Conservation (phyloP, 495 filamentous ascomycete species). For the Cercophora samala region DNA sequence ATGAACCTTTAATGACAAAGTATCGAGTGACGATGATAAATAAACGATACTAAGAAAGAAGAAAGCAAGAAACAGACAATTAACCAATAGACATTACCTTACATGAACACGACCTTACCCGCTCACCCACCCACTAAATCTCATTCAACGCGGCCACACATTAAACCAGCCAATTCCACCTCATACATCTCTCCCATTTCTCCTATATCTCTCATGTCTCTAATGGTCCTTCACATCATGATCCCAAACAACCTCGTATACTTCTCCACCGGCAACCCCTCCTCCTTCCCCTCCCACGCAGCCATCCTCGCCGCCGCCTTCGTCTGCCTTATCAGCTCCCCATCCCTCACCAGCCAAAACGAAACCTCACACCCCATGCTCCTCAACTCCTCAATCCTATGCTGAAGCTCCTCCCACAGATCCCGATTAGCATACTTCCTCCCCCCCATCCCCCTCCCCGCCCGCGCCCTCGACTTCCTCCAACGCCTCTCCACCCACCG, state of each 20-base stretch:
- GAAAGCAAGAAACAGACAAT: no score
- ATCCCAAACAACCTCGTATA: slow-evolving; percentile 33
- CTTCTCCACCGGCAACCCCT: slow-evolving; percentile 16
- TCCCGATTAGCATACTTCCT: slow-evolving; percentile 38
- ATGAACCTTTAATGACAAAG: background rate
- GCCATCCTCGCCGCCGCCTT: slow-evolving; percentile 30
- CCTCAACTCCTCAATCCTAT: slow-evolving; percentile 28
- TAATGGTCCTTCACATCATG: slow-evolving; percentile 16
- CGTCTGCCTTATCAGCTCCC: slow-evolving; percentile 22
- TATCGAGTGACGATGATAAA: background rate
- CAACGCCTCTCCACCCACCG: slow-evolving; percentile 44
- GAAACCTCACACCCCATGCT: slow-evolving; percentile 28
- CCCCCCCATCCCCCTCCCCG: background rate
- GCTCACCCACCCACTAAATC: no score
- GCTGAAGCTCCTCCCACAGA: slow-evolving; percentile 42
- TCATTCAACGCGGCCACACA: no score
- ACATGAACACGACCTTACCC: no score
- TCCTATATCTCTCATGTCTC: background rate
- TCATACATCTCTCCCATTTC: background rate
- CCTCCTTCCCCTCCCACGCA: slow-evolving; percentile 13
- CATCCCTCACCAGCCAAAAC: slow-evolving; percentile 34
- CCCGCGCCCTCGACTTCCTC: slow-evolving; percentile 20
- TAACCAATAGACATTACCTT: no score
- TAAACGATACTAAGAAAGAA: background rate
- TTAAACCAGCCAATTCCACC: background rate